A percentile compares a stretch with the other conserved stretches of the same genome.
These are phyloP conservation scores for Fusarium nygamai DNA, from an alignment of 2,329 filamentous ascomycete species.

Conservation along the genomic window DNA sequence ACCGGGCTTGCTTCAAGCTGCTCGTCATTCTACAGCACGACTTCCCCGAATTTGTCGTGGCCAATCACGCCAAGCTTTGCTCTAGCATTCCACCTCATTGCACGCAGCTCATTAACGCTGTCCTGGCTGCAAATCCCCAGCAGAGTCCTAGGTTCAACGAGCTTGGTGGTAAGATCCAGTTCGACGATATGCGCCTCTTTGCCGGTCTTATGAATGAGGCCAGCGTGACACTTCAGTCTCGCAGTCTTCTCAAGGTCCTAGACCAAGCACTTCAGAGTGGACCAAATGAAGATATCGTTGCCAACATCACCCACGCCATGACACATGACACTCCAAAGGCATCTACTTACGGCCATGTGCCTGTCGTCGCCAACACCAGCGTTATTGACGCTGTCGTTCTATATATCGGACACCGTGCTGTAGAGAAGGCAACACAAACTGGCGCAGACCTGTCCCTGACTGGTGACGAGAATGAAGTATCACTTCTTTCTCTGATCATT, in stretches of 20 bases:
- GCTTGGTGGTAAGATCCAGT: conserved; percentile 75
- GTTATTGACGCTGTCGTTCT: conserved; percentile 86
- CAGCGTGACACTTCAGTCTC: conserved; percentile 61
- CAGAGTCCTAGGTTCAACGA: conserved; percentile 75
- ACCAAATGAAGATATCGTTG: conserved; percentile 76
- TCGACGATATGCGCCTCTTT: conserved; percentile 77
- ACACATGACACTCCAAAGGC: conserved; percentile 66
- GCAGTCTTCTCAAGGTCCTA: conserved; percentile 67
- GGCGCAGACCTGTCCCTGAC: conserved; percentile 64
- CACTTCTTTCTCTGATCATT: conserved; percentile 78
- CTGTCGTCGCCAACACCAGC: conserved; percentile 73
- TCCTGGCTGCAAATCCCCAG: conserved; percentile 84
- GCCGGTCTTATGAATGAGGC: conserved; percentile 74
- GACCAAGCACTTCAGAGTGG: conserved; percentile 69
- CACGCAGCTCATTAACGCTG: conserved; percentile 86
- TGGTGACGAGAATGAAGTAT: conserved; percentile 65
- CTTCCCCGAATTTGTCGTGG: conserved; percentile 90
- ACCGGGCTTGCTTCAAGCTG: conserved; percentile 84
- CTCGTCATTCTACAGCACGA: conserved; percentile 90
- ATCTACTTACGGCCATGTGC: conserved; percentile 72
- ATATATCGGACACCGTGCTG: conserved; percentile 80
- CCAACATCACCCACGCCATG: conserved; percentile 79
- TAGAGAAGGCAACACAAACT: conserved; percentile 66
- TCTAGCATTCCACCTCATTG: conserved; percentile 84
- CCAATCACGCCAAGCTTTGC: conserved; percentile 85